These are phyloP conservation scores for Gossypium raimondii DNA, from an alignment of 345 rosid genomes.

Conservation along the genomic window DNA sequence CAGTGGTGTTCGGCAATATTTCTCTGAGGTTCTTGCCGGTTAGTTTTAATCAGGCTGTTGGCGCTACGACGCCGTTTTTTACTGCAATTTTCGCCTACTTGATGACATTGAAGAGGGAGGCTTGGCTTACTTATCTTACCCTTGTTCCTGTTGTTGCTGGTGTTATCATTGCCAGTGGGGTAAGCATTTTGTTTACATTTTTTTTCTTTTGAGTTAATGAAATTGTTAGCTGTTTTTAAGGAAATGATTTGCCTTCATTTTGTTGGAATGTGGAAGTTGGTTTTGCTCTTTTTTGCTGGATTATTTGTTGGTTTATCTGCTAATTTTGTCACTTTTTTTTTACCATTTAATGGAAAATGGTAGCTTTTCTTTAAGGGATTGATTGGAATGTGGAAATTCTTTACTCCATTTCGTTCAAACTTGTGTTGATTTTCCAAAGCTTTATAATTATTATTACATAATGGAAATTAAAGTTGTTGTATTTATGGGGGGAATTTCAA, in stretches of 20 bases:
- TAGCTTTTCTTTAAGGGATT: background rate
- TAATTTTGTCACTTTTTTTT: background rate
- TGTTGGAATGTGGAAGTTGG: background rate
- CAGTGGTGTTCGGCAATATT: conserved; percentile 90
- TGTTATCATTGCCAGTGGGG: conserved; percentile 99
- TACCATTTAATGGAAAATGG: background rate
- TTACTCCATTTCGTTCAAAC: background rate
- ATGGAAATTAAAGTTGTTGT: background rate
- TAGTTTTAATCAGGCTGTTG: conserved; percentile 88
- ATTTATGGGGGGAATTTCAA: background rate
- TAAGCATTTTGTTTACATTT: conserved; percentile 23
- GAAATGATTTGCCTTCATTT: background rate
- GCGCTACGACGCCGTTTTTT: conserved; percentile 98
- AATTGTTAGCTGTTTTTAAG: conserved; percentile 1
- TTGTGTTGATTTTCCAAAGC: background rate
- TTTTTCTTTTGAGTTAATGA: background rate
- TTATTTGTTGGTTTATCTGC: background rate
- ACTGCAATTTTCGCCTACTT: conserved; percentile 93
- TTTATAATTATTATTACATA: background rate
- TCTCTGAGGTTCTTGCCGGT: conserved; percentile 85
- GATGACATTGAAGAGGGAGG: conserved; percentile 83
- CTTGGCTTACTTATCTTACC: conserved; percentile 91
- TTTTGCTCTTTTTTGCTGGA: background rate
- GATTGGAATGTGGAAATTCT: background rate
- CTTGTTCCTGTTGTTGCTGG: conserved; percentile 93